Evolutionary conservation across 495 filamentous ascomycete species (phyloP).

Genomic region (Talaromyces wortmannii): DNA sequence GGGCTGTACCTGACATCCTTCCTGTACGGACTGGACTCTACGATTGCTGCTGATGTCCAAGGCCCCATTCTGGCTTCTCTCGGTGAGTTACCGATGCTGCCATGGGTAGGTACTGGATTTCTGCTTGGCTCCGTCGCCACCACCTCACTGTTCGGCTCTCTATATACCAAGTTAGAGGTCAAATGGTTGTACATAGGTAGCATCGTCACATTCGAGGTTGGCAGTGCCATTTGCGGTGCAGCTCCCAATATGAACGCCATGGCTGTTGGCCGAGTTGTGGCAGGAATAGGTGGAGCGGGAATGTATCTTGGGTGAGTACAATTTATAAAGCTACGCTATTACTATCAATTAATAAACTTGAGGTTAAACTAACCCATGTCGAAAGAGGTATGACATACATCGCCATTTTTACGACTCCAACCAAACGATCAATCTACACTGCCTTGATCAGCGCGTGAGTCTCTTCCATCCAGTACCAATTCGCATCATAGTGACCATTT

Average conservation of each 20-base stretch:
- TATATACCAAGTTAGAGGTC: constrained; percentile 42
- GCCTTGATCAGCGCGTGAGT: no score
- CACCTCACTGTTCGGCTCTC: background rate
- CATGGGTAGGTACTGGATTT: constrained; percentile 44
- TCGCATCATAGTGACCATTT: no score
- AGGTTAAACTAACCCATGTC: no score
- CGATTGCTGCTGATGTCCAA: constrained; percentile 47
- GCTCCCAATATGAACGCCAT: constrained; percentile 44
- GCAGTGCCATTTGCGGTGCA: constrained; percentile 47
- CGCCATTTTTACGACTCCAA: no score
- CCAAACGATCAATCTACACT: no score
- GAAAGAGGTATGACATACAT: no score
- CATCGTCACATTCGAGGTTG: constrained; percentile 43
- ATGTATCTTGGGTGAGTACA: constrained; percentile 22
- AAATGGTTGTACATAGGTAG: constrained; percentile 48
- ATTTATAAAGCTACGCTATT: no score
- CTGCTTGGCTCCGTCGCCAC: constrained; percentile 29
- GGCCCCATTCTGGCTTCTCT: constrained; percentile 38
- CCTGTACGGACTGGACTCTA: constrained; percentile 43
- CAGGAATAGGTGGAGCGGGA: constrained; percentile 25
- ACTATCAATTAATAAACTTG: no score
- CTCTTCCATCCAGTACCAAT: no score
- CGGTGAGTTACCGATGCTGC: constrained; percentile 37
- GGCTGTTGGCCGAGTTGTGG: constrained; percentile 46
- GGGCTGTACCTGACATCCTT: constrained; percentile 20